phyloP scores from a whole-genome alignment of 805 yeast genomes.

The Nakazawaea pomicola region DNA sequence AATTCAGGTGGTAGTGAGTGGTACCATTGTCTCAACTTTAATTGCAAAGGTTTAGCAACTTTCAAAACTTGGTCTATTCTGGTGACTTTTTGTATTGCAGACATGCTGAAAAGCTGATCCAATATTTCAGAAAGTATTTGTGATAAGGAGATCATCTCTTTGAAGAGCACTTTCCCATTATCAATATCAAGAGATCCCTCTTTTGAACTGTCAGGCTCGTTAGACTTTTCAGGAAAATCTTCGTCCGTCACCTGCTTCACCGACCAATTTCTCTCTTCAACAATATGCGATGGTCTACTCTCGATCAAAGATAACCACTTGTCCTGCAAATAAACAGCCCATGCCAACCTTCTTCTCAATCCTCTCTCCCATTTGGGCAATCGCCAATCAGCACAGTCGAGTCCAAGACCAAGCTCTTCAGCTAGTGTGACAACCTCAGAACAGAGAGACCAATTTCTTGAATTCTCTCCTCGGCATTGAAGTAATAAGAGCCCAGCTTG shows the following conservation, averaged over 20 bases:
- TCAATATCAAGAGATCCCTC: constrained; percentile 66
- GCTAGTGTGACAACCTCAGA: constrained; percentile 85
- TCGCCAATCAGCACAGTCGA: constrained; percentile 89
- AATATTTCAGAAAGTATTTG: constrained; percentile 67
- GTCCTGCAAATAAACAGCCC: constrained; percentile 94
- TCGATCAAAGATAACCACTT: constrained; percentile 85
- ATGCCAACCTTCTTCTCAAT: constrained; percentile 78
- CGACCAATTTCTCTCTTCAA: constrained; percentile 72
- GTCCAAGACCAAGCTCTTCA: constrained; percentile 85
- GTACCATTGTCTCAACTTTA: constrained; percentile 70
- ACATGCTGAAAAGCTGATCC: constrained; percentile 66
- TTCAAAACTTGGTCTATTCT: constrained; percentile 65
- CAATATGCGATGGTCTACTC: constrained; percentile 79
- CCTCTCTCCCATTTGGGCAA: constrained; percentile 95
- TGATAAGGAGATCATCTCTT: constrained; percentile 60
- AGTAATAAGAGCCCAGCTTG: constrained; percentile 81
- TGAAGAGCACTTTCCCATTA: constrained; percentile 65
- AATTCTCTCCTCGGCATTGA: constrained; percentile 53
- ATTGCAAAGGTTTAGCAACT: constrained; percentile 76
- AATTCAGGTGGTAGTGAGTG: constrained; percentile 61
- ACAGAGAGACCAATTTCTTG: constrained; percentile 78
- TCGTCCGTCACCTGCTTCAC: constrained; percentile 64
- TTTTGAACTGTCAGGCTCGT: constrained; percentile 28
- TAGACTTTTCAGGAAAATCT: constrained; percentile 74
- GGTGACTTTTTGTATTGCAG: constrained; percentile 50